Base-by-base conservation (phyloP, 78 protist genomes). In the Dictyostelium brefeldianum region DNA sequence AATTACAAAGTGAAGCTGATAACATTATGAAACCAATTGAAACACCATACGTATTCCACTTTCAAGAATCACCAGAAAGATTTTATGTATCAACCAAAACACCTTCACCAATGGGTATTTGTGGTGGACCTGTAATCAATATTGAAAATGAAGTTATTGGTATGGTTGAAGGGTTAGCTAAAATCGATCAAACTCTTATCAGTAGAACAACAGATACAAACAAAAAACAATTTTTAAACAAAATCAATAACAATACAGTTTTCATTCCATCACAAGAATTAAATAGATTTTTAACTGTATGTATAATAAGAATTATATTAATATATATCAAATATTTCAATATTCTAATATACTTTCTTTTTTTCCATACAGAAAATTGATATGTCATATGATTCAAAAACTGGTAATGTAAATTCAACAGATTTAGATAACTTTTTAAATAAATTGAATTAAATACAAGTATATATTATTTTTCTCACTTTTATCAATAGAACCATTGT, bases 51-150 rank as follows among this genome's bases (percentile, higher is more conserved):
- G 36, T 15, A 15, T 74, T 74, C 27, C 64, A 84, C 27, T 56
- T 74, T 54, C 48, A 3, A 17, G 91, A 84, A 47, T 20, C 91
- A 27, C 14, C 41, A 5, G 71, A 78, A 31, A 71, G 91, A 74
- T 78, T 53, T 27, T 84, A 54, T 57, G 73, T 84, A 15, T 15
- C n/a, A 17, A 84, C 91, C 5, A 31, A 50, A 43, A 25, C 29
- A 25, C 65, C 75, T 25, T 54, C 91, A 74, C 91, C 91, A 74
- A 84, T 84, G 91, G 91, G 91, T 43, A n/a, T 84, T 8, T 84
- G 91, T 74, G 91, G 85, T 47, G 91, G 91, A 22, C 91, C 91
- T n/a, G 91, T 59, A 17, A 57, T 84, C 29, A 84, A 84, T 47
- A 22, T 71, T 47, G 82, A 84, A 15, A 84, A 84, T 74, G 91